These are phyloP conservation scores for Leccinum subgranulosum DNA, from an alignment of 768 basidiomycete species.

Conservation along the genomic window DNA sequence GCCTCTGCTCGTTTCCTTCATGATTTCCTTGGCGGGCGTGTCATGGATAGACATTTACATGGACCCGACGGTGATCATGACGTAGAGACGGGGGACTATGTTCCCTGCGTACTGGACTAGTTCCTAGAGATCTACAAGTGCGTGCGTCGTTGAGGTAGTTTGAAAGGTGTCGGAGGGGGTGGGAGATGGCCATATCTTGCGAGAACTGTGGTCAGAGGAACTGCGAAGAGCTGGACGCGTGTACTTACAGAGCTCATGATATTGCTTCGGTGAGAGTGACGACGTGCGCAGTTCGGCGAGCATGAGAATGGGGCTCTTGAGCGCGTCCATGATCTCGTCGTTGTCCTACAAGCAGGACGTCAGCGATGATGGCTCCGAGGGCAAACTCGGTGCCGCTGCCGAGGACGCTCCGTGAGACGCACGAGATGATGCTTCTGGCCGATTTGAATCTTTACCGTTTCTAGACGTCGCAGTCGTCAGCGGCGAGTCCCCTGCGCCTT, in stretches of 20 bases:
- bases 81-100: too few relatives aligned
- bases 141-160: too few relatives aligned
- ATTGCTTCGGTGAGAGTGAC: constrained; percentile 92
- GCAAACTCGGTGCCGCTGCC: not conserved
- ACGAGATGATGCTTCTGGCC: constrained; percentile 92
- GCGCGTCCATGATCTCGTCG: constrained; percentile 97
- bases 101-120: too few relatives aligned
- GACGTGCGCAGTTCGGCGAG: constrained; percentile 93
- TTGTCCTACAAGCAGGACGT: constrained; percentile 54
- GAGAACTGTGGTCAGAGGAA: too few relatives aligned
- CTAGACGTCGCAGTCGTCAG: constrained; percentile 65
- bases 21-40: too few relatives aligned
- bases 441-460: constrained; percentile 81
- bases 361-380: not conserved
- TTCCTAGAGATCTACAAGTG: too few relatives aligned
- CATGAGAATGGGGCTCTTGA: constrained; percentile 97
- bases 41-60: too few relatives aligned
- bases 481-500: too few relatives aligned
- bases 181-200: too few relatives aligned
- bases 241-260: constrained; percentile 93
- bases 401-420: constrained; percentile 27
- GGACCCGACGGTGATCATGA: too few relatives aligned
- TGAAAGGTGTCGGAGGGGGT: too few relatives aligned
- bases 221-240: not conserved
- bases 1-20: too few relatives aligned